Base-by-base conservation (phyloP, 345 rosid species). In the Gossypium sturtianum region DNA sequence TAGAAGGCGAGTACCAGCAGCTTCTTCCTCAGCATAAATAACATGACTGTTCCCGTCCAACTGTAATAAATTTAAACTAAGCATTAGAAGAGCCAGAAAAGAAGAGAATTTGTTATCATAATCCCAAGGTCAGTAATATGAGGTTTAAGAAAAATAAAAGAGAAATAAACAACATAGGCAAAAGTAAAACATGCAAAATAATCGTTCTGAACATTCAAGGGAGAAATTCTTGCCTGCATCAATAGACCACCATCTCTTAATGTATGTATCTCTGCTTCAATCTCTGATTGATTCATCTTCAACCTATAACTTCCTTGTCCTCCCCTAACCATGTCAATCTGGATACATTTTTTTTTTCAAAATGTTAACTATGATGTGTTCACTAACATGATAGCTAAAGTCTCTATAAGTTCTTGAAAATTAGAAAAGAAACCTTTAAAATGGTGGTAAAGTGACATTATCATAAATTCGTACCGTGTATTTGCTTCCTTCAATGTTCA, bases 401-500 rank as follows among this genome's bases (percentile, higher is more conserved):
- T 41, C 49, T 67, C 54, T 19, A 27, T 10, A 45, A 72, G 60
- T 12, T 54, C 56, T n/a, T 34, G 57, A 34, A 6, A 79, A 60
- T 2, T 43, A 16, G 48, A 54, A 65, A 44, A 34, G 57, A 54
- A 27, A 19, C 48, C 43, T 38, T n/a, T 11, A 17, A 29, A 70
- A 70, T 62, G 29, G 52, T 56, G 66, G 47, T 59, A 75, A 12
- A 51, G 65, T 66, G 59, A 75, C 19, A 71, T 17, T 48, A 75
- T 62, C 12, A 74, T 56, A 43, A 78, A 64, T 19, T 34, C 81
- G 54, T 87, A 93, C 99, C 84, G 84, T 88, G 79, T 96, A 96
- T 85, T 96, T 96, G 88, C 97, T 96, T 86, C 99, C 99, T 86
- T 96, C 99, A 79, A 96, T 96, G 86, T 93, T 96, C 83, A 96